Evolutionary conservation across 208 protist genomes (phyloP).

Genomic region (Angomonas deanei): DNA sequence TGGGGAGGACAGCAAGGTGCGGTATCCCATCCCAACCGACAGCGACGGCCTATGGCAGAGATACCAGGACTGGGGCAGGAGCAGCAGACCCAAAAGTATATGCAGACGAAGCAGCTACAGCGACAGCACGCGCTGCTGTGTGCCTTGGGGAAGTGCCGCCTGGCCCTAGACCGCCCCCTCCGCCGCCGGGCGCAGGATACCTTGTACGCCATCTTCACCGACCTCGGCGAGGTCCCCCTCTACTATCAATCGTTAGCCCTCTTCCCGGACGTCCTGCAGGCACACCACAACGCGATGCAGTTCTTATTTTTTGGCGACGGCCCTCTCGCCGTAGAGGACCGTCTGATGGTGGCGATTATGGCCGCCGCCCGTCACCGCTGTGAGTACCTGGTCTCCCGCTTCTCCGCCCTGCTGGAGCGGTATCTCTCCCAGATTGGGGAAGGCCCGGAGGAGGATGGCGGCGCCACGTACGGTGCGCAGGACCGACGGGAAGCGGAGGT

Average conservation of each 20-base stretch:
- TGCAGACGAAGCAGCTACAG: conserved; percentile 14
- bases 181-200: conserved; percentile 26
- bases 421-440: conserved; percentile 26
- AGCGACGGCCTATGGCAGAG: neutral
- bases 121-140: conserved; percentile 28
- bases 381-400: conserved; percentile 73
- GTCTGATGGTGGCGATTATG: conserved; percentile 82
- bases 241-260: conserved; percentile 63
- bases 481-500: neutral
- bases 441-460: neutral
- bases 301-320: conserved; percentile 78
- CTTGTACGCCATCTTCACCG: conserved; percentile 55
- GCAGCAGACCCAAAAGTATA: neutral
- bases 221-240: conserved; percentile 50
- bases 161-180: conserved; percentile 22
- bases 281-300: conserved; percentile 50
- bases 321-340: conserved; percentile 57
- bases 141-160: conserved; percentile 31
- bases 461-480: neutral
- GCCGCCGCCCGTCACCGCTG: conserved; percentile 73
- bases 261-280: conserved; percentile 56
- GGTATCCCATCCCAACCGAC: neutral
- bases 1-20: neutral
- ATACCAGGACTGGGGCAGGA: neutral
- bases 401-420: conserved; percentile 50